Conservation (phyloP, 768 basidiomycete genomes). For the Tylopilus balloui region DNA sequence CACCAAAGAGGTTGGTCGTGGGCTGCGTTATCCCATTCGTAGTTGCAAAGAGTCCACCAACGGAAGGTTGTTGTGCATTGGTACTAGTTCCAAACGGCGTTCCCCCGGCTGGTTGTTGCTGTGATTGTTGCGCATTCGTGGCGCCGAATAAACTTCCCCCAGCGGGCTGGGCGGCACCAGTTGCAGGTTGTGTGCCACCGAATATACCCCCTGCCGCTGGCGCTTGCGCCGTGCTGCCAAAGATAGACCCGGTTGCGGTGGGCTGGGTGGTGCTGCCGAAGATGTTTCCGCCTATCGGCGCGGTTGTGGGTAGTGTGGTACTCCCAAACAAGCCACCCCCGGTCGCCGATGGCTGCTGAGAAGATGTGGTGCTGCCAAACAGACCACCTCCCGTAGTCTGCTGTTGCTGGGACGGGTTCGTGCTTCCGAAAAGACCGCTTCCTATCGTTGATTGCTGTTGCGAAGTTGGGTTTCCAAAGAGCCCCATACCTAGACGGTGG, state of each 20-base stretch:
- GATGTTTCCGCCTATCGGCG: slow-evolving; percentile 4
- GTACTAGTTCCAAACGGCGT: slow-evolving; percentile 17
- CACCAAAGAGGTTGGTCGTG: slow-evolving; percentile 28
- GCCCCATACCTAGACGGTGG: slow-evolving; percentile 10
- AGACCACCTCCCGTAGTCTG: slow-evolving; percentile 14
- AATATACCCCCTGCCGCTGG: slow-evolving; percentile 21
- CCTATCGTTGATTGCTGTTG: slow-evolving; percentile 25
- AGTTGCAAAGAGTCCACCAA: slow-evolving; percentile 26
- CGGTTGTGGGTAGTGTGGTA: slow-evolving; percentile 7
- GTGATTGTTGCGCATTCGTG: slow-evolving; percentile 14
- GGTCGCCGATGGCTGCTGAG: slow-evolving; percentile 13
- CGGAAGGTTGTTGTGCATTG: slow-evolving; percentile 20
- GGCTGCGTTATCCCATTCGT: slow-evolving; percentile 14
- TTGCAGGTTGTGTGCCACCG: slow-evolving; percentile 16
- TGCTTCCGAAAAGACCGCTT: slow-evolving; percentile 21
- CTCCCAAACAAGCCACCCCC: slow-evolving; percentile 18
- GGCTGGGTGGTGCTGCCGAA: slow-evolving; percentile 16
- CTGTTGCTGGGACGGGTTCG: slow-evolving; percentile 22
- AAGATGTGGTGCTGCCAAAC: slow-evolving; percentile 13
- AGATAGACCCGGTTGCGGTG: slow-evolving; percentile 10
- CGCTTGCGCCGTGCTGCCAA: slow-evolving; percentile 9
- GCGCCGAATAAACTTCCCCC: slow-evolving; percentile 25
- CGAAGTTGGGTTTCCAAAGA: slow-evolving; percentile 23
- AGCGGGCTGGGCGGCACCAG: slow-evolving; percentile 22
- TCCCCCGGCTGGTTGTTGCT: slow-evolving; percentile 12